Percentiles rank a stretch among this genome's conserved stretches.
Conservation (phyloP, 495 filamentous ascomycete species). For the Trichoderma erinaceum region DNA sequence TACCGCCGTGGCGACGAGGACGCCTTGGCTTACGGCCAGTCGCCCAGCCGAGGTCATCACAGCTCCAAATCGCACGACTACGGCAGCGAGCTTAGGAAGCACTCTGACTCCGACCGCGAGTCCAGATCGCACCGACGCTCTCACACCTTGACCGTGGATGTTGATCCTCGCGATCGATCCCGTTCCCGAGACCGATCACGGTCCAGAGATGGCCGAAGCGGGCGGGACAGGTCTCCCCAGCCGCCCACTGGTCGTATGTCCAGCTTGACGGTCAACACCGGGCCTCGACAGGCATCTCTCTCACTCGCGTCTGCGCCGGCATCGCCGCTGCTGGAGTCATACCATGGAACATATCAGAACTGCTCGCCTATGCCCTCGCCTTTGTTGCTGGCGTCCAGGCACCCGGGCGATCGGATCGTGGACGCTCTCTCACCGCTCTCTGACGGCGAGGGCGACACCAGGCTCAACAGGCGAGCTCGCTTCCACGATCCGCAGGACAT, state of each 20-base stretch:
- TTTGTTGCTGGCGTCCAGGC: slow-evolving; percentile 37
- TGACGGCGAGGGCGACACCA: slow-evolving; percentile 32
- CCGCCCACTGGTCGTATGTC: slow-evolving; percentile 46
- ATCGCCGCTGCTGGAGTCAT: slow-evolving; percentile 85
- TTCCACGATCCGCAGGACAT: slow-evolving; percentile 77
- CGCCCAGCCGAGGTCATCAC: slow-evolving; percentile 19
- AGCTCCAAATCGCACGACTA: slow-evolving; percentile 21
- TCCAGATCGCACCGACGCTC: slow-evolving; percentile 22
- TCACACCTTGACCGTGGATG: slow-evolving; percentile 35
- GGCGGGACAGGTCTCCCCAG: slow-evolving; percentile 39
- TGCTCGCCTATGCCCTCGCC: slow-evolving; percentile 94
- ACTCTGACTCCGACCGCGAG: slow-evolving; percentile 16
- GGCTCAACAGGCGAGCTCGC: slow-evolving; percentile 41
- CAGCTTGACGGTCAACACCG: slow-evolving; percentile 37
- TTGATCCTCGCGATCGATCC: slow-evolving; percentile 19
- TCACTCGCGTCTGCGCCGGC: slow-evolving; percentile 56
- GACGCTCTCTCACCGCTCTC: slow-evolving; percentile 40
- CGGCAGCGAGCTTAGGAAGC: slow-evolving; percentile 18
- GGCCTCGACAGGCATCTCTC: slow-evolving; percentile 29
- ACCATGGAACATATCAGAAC: slow-evolving; percentile 89
- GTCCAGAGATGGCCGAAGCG: slow-evolving; percentile 16
- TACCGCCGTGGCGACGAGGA: slow-evolving; percentile 26
- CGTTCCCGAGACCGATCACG: neutral
- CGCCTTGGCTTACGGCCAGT: slow-evolving; percentile 40
- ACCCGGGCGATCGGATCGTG: slow-evolving; percentile 29